Base-by-base conservation (phyloP, 345 rosid genomes). In the Cardiospermum halicacabum region DNA sequence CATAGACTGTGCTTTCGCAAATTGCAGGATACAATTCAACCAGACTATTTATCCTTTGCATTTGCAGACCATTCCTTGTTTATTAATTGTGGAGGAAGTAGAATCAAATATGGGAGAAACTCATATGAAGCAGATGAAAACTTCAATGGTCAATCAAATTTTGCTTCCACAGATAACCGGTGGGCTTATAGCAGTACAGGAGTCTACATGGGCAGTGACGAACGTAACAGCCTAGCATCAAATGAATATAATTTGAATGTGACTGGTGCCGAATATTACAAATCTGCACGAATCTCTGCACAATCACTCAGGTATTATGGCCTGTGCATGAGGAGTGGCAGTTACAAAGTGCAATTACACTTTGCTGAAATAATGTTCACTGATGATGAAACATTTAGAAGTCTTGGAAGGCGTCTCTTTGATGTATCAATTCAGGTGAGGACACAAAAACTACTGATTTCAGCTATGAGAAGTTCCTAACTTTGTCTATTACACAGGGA, bases 131-230 rank as follows among this genome's bases (percentile, higher is more conserved):
- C 74, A 4, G 97, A 94, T 75, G 58, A 61, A 22, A 73, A 34
- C 32, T 0, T 7, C 9, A 1, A 43, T 5, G 95, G 95, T 19
- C 21, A 56, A 50, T 73, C 98, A 12, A 34, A 1, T 54, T 91
- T 85, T 64, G 2, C 24, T 34, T 26, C 77, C 31, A 40, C 19
- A 5, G 34, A 36, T 34, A 76, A 68, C 13, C 71, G 21, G 53
- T 88, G 97, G 99, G 96, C 78, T 47, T 87, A 84, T 42, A 94
- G 97, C 53, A 94, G 91, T 60, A 78, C 89, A 0, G 99, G 99
- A 34, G 11, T 11, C 61, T 89, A 55, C 58, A 2, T 82, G 68
- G 78, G 70, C 21, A 43, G 56, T 0, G 76, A 5, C 0, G 0
- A 0, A 0, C 77, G 68, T 28, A 0, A 0, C 30, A 91, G 60